A percentile compares a stretch with the other conserved stretches of the same genome.
These are phyloP conservation scores for Luffa aegyptiaca DNA, from an alignment of 306 rosid species.

Conservation along the genomic window DNA sequence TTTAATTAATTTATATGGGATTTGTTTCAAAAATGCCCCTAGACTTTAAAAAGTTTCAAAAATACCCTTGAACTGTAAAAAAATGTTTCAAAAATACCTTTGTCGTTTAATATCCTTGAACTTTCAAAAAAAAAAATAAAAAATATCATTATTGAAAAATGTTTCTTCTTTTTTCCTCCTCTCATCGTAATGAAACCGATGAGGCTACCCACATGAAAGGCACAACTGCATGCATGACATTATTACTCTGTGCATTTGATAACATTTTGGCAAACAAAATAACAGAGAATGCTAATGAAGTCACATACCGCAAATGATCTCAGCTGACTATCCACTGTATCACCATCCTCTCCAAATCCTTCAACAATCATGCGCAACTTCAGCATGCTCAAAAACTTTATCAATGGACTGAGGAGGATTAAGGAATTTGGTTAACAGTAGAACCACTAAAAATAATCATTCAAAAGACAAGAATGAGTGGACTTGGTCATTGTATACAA, in stretches of 20 bases:
- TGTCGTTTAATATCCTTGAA: too few species aligned
- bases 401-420: slow-evolving; percentile 69
- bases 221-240: background rate
- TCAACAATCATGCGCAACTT: slow-evolving; percentile 99
- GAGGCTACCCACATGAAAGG: background rate
- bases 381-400: slow-evolving; percentile 98
- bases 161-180: too few species aligned
- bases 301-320: slow-evolving; percentile 93
- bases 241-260: background rate
- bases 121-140: too few species aligned
- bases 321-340: slow-evolving; percentile 68
- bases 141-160: too few species aligned
- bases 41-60: too few species aligned
- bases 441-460: background rate
- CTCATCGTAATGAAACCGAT: too few species aligned
- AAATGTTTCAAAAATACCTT: too few species aligned
- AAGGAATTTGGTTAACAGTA: background rate
- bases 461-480: slow-evolving; percentile 26
- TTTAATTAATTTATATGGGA: too few species aligned
- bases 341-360: slow-evolving; percentile 94
- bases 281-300: slow-evolving; percentile 13
- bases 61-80: too few species aligned
- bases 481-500: slow-evolving; percentile 91
- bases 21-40: too few species aligned
- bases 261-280: background rate